A percentile compares a stretch with the other conserved stretches of the same genome.
Evolutionary conservation across 305 asterid genomes (phyloP).

Genomic region (Fraxinus greggii): DNA sequence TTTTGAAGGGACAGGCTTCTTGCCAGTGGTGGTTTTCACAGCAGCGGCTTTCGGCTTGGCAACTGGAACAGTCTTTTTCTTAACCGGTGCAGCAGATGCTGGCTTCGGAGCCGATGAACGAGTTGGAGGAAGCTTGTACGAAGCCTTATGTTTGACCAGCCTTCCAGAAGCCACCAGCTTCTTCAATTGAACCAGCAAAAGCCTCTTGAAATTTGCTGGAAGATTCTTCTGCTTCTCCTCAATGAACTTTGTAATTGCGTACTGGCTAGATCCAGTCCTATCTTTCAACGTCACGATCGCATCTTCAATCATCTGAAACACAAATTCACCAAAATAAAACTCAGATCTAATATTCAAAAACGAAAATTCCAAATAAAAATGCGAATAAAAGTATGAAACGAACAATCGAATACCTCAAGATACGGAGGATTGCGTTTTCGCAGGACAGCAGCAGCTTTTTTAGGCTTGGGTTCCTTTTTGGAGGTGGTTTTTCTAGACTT

Average conservation of each 20-base stretch:
- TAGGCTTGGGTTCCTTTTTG: slow-evolving; percentile 41
- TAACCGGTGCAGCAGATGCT: slow-evolving; percentile 28
- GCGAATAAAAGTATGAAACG: not conserved
- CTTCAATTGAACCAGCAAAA: slow-evolving; percentile 65
- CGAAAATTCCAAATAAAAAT: not conserved
- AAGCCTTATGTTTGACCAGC: slow-evolving; percentile 64
- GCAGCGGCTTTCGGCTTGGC: slow-evolving; percentile 35
- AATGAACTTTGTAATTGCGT: slow-evolving; percentile 67
- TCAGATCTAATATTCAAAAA: slow-evolving; percentile 21
- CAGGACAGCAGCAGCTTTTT: slow-evolving; percentile 50
- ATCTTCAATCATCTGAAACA: slow-evolving; percentile 64
- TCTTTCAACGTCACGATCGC: slow-evolving; percentile 71
- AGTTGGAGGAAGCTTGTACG: slow-evolving; percentile 62
- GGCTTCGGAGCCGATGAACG: slow-evolving; percentile 34
- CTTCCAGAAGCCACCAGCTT: slow-evolving; percentile 66
- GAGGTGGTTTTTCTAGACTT: slow-evolving; percentile 40
- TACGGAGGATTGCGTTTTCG: slow-evolving; percentile 69
- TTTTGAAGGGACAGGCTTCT: slow-evolving; percentile 21
- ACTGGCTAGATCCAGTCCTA: slow-evolving; percentile 78
- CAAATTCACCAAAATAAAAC: not conserved
- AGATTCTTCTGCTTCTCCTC: slow-evolving; percentile 74
- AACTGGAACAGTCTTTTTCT: slow-evolving; percentile 27
- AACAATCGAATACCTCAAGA: slow-evolving; percentile 54
- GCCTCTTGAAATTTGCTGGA: slow-evolving; percentile 67
- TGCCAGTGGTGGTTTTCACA: not conserved